Base-by-base conservation (phyloP, 2,329 filamentous ascomycete genomes). In the Penicillium sp. region DNA sequence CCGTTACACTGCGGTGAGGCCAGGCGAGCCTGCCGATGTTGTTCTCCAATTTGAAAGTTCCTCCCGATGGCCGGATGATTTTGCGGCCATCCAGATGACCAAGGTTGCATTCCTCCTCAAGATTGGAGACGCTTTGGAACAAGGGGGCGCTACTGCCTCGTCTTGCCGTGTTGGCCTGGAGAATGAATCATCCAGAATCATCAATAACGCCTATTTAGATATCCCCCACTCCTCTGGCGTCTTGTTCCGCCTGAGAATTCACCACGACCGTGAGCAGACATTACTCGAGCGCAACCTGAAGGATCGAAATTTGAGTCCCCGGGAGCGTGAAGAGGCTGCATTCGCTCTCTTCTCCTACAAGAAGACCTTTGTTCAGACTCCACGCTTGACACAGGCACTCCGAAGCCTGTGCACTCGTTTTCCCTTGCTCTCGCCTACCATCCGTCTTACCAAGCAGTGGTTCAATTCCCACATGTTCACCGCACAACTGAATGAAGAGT, bases 11-110 rank as follows among this genome's bases (percentile, higher is more conserved):
- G 90, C 76, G 2, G 62, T 74, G 21, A 64, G 61, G 24, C 56
- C 60, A 18, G 56, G 63, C 7, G 59, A 65, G 10, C 88, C 90
- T 0, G 88, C 92, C 61, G 87, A 95, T 61, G 83, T 95, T 31
- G 83, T 92, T 40, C 81, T 99, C 45, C 92, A 93, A 67, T 97
- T 99, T 64, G 94, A 99, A 75, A 90, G 89, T 4, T 97, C 94
- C 6, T 88, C 86, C 43, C 88, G 90, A 62, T 99, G 94, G 94
- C 94, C 94, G 0, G 92, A 97, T 68, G 91, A 95, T 67, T 76
- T 97, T 8, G 84, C 84, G 3, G 92, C 93, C 5, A 96, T 97
- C 52, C 94, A 99, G 71, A 86, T 92, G 67, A 92, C 92, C 11
- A 99, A 99, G 73, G 83, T 95, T 38, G 94, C 95, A 3, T 96